phyloP scores from a whole-genome alignment of 768 basidiomycete species.

The Panaeolus cyanescens region DNA sequence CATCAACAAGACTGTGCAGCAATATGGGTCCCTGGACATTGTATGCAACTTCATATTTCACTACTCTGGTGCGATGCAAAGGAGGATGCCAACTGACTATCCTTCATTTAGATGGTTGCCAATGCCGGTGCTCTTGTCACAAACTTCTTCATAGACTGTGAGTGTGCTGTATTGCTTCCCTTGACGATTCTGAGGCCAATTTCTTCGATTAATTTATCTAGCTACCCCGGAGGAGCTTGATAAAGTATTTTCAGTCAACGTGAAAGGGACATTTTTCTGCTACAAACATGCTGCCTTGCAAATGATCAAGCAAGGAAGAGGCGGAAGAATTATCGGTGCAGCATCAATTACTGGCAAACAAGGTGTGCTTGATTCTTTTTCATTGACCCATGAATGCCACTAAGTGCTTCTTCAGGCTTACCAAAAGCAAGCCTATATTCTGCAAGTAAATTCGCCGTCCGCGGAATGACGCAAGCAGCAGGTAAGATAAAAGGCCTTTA shows the following conservation, averaged over 20 bases:
- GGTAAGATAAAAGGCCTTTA: slow-evolving; percentile 20
- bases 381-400: neutral
- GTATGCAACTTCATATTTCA: slow-evolving; percentile 38
- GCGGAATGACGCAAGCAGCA: slow-evolving; percentile 39
- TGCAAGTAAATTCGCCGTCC: slow-evolving; percentile 40
- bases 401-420: neutral
- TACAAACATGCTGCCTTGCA: slow-evolving; percentile 41
- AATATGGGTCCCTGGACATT: slow-evolving; percentile 49
- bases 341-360: slow-evolving; percentile 41
- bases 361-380: slow-evolving; percentile 25
- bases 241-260: slow-evolving; percentile 32
- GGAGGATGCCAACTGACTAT: slow-evolving; percentile 90
- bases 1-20: slow-evolving; percentile 26
- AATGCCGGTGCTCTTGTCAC: slow-evolving; percentile 39
- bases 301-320: slow-evolving; percentile 45
- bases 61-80: no score
- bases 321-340: slow-evolving; percentile 46
- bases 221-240: slow-evolving; percentile 34
- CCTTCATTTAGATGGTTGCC: slow-evolving; percentile 40
- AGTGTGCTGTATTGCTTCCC: slow-evolving; percentile 2
- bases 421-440: slow-evolving; percentile 25
- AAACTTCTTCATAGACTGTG: slow-evolving; percentile 25
- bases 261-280: slow-evolving; percentile 38
- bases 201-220: slow-evolving; percentile 1
- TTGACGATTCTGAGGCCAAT: neutral